Base-by-base conservation (phyloP, 768 basidiomycete genomes). In the Termitomyces sp. region DNA sequence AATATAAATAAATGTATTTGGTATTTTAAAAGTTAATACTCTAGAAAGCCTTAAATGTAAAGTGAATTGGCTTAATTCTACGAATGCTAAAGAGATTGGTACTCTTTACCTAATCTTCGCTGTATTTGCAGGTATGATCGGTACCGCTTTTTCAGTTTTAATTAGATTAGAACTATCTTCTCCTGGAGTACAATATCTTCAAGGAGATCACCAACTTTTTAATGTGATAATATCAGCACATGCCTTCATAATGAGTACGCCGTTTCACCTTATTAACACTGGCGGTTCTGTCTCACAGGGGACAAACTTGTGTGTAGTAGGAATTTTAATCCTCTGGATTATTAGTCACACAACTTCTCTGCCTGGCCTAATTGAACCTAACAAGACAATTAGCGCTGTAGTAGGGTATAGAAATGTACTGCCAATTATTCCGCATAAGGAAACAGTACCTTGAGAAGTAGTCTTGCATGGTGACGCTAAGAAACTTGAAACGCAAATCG, bases 51-150 rank as follows among this genome's bases (percentile, higher is more conserved):
- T 51, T n/a, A 16, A 19, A 10, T 16, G 11, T 7, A 9, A 28
- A 44, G 41, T 57, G 56, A 19, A 43, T 54, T 57, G 56, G 42
- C 40, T 57, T 16, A 53, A 53, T 5, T 57, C 56, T n/a, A 57
- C 56, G 8, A 57, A 57, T 53, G 56, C 56, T 45, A 57, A 57
- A 57, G 56, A 57, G 41, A 57, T 57, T 19, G 42, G 56, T 25
- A 57, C 56, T 39, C 56, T 57, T 45, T 57, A 57, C 37, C 21
- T 57, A 28, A 57, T 57, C n/a, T 57, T 57, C 23, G 56, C 56
- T 19, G 50, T 57, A 25, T 57, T 57, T 57, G 56, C 50, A 6
- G 47, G 56, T 21, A 57, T 57, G 48, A 44, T 52, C 17, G 50
- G 50, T 57, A 43, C 50, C 7, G 40, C 50, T 23, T 44, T 52